Evolutionary conservation across 176 grass and related monocot genomes (phyloP), one percentile per base, ranked within the genome.

Genomic region (Paspalum vaginatum): DNA sequence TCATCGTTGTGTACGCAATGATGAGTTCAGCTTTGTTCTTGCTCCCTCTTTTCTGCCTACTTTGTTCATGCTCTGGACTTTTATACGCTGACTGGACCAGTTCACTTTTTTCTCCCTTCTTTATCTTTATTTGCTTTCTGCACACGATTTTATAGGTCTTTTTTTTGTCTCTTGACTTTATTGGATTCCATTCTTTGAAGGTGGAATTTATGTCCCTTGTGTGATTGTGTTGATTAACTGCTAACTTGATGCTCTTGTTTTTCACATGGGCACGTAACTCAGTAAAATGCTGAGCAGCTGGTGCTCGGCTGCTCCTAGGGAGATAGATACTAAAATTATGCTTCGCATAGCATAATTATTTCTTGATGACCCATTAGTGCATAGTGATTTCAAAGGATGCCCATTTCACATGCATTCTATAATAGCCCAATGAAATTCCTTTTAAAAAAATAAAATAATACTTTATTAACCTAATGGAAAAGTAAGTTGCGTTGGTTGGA

Each of bases 31-130:
- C 81, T 85, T 85, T 88, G 61, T 75, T 85, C 70, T 68, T 80
- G 79, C 24, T 47, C 61, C 66, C 72, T 81, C 65, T 85, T 84
- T 79, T 74, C 65, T 44, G 78, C 27, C 48, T 85, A 40, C 87
- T 81, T 69, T 89, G 76, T 21, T 65, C 78, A 58, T 85, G 77
- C 87, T 65, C 85, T 89, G 70, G 57, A 51, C 82, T 85, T 89
- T 85, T 89, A 41, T 71, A 44, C 20, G 82, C 72, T 89, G 87
- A 81, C 82, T 78, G 12, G 75, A 85, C 77, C 82, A 52, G 81
- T 76, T 64, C 41, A 17, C 81, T 22, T 44, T 62, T 56, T 62
- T 54, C 73, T 69, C 44, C 60, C 54, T 56, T 74, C 61, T 52
- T 75, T 43, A 54, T 72, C 49, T 77, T 89, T 65, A 65, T 57